A percentile compares a stretch with the other conserved stretches of the same genome.
Evolutionary conservation across 192 early-diverging fungal species (phyloP).

Genomic region (Entophlyctis helioformis): DNA sequence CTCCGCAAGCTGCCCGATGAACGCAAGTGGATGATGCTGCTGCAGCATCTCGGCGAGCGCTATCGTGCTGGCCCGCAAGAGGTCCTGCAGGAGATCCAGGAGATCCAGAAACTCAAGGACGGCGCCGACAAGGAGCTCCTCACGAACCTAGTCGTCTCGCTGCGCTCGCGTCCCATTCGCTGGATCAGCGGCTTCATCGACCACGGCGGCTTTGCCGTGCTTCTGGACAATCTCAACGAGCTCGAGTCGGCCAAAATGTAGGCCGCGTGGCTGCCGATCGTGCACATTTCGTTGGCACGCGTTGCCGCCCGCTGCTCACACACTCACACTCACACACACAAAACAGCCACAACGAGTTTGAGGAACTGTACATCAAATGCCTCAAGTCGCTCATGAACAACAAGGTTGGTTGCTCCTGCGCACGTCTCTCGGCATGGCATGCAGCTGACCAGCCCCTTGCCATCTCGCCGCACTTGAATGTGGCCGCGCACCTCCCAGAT

Average conservation of each 20-base stretch:
- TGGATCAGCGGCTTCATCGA: slow-evolving; percentile 44
- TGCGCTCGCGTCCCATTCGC: slow-evolving; percentile 35
- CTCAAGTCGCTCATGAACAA: slow-evolving; percentile 47
- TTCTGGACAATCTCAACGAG: slow-evolving; percentile 25
- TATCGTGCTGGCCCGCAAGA: slow-evolving; percentile 24
- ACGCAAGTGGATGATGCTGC: slow-evolving; percentile 38
- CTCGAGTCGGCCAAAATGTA: slow-evolving; percentile 26
- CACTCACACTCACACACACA: too few species aligned
- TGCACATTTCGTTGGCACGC: too few species aligned
- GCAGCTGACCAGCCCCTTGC: too few species aligned
- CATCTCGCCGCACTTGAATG: too few species aligned
- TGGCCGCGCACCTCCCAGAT: slow-evolving; percentile 13
- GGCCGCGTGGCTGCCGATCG: neutral
- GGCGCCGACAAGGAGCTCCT: slow-evolving; percentile 24
- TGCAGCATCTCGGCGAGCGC: slow-evolving; percentile 30
- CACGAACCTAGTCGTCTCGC: slow-evolving; percentile 25
- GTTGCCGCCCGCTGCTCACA: too few species aligned
- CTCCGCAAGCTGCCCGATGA: slow-evolving; percentile 22
- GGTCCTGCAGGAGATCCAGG: slow-evolving; percentile 23
- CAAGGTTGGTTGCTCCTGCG: slow-evolving; percentile 6
- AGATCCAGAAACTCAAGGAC: slow-evolving; percentile 25
- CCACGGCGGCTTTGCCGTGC: slow-evolving; percentile 32
- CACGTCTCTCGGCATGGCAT: neutral
- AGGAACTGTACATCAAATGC: slow-evolving; percentile 44
- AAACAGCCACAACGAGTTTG: slow-evolving; percentile 35